Evolutionary conservation across 2,329 filamentous ascomycete genomes (phyloP).

Genomic region (Stachybotrys chartarum): DNA sequence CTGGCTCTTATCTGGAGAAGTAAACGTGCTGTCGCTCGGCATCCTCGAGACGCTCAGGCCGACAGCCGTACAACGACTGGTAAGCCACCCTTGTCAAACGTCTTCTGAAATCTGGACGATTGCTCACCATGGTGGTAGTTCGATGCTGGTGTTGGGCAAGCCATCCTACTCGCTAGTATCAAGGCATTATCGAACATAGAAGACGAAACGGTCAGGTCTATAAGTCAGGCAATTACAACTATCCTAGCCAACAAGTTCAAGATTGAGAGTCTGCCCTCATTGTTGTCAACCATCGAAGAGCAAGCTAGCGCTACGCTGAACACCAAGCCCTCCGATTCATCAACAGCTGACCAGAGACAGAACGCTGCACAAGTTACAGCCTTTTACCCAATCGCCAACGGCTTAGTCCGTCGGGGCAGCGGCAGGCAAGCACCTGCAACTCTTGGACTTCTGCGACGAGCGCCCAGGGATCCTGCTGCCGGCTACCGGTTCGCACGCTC

Average conservation of each 20-base stretch:
- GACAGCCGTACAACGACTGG: slow-evolving; percentile 23
- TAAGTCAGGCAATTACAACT: slow-evolving; percentile 28
- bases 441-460: slow-evolving; percentile 26
- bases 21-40: slow-evolving; percentile 29
- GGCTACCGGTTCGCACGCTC: slow-evolving; percentile 34
- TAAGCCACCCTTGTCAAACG: slow-evolving; percentile 11
- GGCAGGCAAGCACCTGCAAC: slow-evolving; percentile 25
- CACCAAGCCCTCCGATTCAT: slow-evolving; percentile 1
- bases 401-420: slow-evolving; percentile 29
- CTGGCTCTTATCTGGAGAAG: slow-evolving; percentile 21
- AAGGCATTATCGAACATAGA: slow-evolving; percentile 3
- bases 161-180: slow-evolving; percentile 21
- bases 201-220: slow-evolving; percentile 14
- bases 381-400: slow-evolving; percentile 27
- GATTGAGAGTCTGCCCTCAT: slow-evolving; percentile 20
- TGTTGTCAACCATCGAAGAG: slow-evolving; percentile 19
- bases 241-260: slow-evolving; percentile 38
- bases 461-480: slow-evolving; percentile 21
- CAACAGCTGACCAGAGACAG: slow-evolving; percentile 3
- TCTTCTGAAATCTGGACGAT: not conserved
- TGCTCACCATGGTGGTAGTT: slow-evolving; percentile 21
- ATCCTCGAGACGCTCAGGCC: slow-evolving; percentile 29
- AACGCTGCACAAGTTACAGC: slow-evolving; percentile 20
- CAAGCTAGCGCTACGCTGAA: slow-evolving; percentile 12
- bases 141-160: slow-evolving; percentile 25